Base-by-base conservation (phyloP, 1,139 yeast genomes). In the Pichia sp. region DNA sequence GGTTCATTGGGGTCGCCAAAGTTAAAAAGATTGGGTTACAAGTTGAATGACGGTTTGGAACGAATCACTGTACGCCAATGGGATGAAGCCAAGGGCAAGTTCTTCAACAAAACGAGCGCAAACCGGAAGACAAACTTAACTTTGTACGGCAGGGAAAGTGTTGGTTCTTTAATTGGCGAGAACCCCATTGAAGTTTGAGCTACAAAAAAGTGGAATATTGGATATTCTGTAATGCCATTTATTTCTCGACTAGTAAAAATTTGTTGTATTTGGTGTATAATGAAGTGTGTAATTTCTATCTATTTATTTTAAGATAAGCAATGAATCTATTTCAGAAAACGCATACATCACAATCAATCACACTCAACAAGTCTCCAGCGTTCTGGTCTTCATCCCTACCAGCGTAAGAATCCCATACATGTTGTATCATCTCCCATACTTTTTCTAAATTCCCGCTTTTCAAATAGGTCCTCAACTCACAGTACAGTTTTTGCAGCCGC, bases 1-100 rank as follows among this genome's bases (percentile, higher is more conserved):
- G 78, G 73, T 26, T 65, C 70, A 5, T 59, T 76, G 34, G 62
- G 68, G 23, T 74, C 78, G 5, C 75, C 76, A 5, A 71, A 71
- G 53, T 66, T 76, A 50, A 56, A 67, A 16, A 59, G 69, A 16
- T 61, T 74, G 44, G 77, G 77, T 1, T 61, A 60, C 51, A 61
- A 56, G 6, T 32, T 41, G 8, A 57, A 58, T 36, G 61, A 64
- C 15, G 74, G 68, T 50, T 73, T 78, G 77, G 73, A 73, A 6
- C 69, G 66, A 52, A 71, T 73, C 51, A 61, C 62, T 8, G 56
- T 56, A 26, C 56, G 52, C 13, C 51, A 61, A 15, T 61, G 63
- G 64, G 61, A 60, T 42, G 59, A 57, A 23, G 61, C 59, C 3
- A 61, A 61, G 41, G 61, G 60, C 7, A 31, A 75, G 34, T 61